Conservation (phyloP, 2,329 filamentous ascomycete species). For the Annulohypoxylon truncatum region DNA sequence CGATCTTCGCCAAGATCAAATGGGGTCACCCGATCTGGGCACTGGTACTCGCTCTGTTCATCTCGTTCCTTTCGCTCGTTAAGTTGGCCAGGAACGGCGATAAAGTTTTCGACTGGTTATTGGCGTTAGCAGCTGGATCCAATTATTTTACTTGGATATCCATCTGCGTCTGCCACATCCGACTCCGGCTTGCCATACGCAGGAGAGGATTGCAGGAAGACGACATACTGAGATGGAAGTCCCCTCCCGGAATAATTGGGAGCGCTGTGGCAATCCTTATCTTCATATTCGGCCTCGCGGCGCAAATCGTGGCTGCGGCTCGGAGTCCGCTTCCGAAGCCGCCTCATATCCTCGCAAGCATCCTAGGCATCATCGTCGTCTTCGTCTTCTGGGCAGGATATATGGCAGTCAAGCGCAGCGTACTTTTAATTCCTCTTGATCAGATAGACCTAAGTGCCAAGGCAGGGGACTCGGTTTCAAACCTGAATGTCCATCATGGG, state of each 20-base stretch:
- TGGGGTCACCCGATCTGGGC: constrained; percentile 59
- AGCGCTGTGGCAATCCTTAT: constrained; percentile 48
- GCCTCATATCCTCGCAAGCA: constrained; percentile 44
- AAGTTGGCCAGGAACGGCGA: constrained; percentile 52
- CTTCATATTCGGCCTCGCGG: constrained; percentile 48
- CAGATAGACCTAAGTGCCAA: constrained; percentile 42
- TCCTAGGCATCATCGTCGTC: constrained; percentile 47
- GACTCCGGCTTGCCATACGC: constrained; percentile 56
- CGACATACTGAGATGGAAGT: constrained; percentile 47
- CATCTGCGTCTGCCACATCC: constrained; percentile 59
- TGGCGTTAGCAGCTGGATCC: constrained; percentile 59
- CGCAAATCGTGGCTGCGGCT: constrained; percentile 48
- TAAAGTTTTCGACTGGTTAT: constrained; percentile 59
- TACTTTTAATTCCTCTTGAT: constrained; percentile 42
- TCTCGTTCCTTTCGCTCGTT: constrained; percentile 59
- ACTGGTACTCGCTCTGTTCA: constrained; percentile 53
- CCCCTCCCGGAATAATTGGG: constrained; percentile 46
- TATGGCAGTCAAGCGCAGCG: constrained; percentile 32
- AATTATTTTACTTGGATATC: constrained; percentile 62
- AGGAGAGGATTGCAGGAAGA: constrained; percentile 53
- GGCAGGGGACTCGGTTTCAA: background rate
- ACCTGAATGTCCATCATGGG: background rate
- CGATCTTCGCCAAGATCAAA: constrained; percentile 41
- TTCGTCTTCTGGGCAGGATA: constrained; percentile 44
- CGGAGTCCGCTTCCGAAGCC: constrained; percentile 36